A percentile compares a stretch with the other conserved stretches of the same genome.
These are phyloP conservation scores for Fusarium caatingaense DNA, from an alignment of 2,329 filamentous ascomycete species.

Conservation along the genomic window DNA sequence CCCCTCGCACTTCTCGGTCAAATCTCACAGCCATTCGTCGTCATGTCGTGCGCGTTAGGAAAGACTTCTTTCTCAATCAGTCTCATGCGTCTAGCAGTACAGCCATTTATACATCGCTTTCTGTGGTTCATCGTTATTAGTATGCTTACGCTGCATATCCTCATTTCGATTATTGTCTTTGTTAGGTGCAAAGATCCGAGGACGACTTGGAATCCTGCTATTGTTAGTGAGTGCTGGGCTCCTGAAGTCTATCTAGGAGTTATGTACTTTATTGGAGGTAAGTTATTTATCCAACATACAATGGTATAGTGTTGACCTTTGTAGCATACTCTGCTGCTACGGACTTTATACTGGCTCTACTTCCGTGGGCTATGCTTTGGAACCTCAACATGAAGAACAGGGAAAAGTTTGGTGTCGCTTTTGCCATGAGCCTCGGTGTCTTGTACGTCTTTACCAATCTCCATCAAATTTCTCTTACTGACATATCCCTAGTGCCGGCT, in stretches of 20 bases:
- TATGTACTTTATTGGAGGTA: conserved; percentile 33
- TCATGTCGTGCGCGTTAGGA: conserved; percentile 33
- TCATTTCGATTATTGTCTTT: conserved; percentile 27
- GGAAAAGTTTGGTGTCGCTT: conserved; percentile 33
- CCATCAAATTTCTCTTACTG: accelerated
- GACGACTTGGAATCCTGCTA: conserved; percentile 31
- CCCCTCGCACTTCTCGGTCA: conserved; percentile 23
- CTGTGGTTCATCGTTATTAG: conserved; percentile 28
- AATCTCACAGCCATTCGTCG: conserved; percentile 27
- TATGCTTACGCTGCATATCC: conserved; percentile 27
- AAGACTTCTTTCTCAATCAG: conserved; percentile 36
- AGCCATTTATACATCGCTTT: conserved; percentile 22
- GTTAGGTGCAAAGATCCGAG: conserved; percentile 29
- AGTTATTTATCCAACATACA: accelerated
- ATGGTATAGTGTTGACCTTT: accelerated
- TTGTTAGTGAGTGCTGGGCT: conserved; percentile 32
- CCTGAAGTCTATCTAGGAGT: conserved; percentile 26
- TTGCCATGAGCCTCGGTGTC: conserved; percentile 34
- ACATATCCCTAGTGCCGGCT: conserved; percentile 2
- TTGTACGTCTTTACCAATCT: neutral
- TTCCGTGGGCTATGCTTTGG: conserved; percentile 35
- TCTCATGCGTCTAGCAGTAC: conserved; percentile 29
- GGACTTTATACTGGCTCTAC: conserved; percentile 30
- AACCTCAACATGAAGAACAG: conserved; percentile 38
- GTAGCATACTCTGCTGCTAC: conserved; percentile 32